Evolutionary conservation across 2,329 filamentous ascomycete species (phyloP).

Genomic region (Alternaria alternata): DNA sequence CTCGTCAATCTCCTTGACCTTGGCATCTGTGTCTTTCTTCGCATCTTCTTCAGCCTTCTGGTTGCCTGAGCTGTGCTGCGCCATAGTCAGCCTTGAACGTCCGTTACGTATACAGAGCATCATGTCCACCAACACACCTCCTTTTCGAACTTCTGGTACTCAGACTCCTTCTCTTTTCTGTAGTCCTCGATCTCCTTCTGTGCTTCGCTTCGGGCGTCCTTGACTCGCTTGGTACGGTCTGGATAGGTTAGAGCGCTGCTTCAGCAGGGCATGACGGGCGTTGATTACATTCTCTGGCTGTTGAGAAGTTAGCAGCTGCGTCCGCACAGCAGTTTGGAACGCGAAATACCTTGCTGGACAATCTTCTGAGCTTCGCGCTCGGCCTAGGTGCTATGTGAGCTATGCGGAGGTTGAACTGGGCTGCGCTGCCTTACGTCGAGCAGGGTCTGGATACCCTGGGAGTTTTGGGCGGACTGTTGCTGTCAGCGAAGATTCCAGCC

Average conservation of each 20-base stretch:
- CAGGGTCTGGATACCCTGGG: constrained; percentile 96
- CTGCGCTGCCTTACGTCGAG: constrained; percentile 78
- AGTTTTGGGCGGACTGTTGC: constrained; percentile 92
- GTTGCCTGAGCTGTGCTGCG: constrained; percentile 90
- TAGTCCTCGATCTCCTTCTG: constrained; percentile 98
- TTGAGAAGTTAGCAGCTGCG: constrained; percentile 21
- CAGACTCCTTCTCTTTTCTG: constrained; percentile 85
- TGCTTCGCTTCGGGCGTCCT: constrained; percentile 93
- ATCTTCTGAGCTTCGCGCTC: constrained; percentile 99
- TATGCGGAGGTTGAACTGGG: constrained; percentile 32
- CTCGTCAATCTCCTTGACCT: constrained; percentile 82
- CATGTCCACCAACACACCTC: constrained; percentile 60
- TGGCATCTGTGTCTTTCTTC: constrained; percentile 78
- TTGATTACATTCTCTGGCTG: constrained; percentile 84
- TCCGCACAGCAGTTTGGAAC: background rate
- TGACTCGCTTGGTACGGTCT: constrained; percentile 97
- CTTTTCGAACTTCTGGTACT: constrained; percentile 94
- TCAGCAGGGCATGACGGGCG: constrained; percentile 9
- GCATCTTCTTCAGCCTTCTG: constrained; percentile 75
- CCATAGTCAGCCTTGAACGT: constrained; percentile 24
- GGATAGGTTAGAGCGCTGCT: constrained; percentile 31
- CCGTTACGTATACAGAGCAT: background rate
- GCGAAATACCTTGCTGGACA: constrained; percentile 83
- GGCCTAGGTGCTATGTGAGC: constrained; percentile 68
- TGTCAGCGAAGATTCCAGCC: constrained; percentile 29